Percentiles rank a stretch among this genome's conserved stretches.
Evolutionary conservation across 768 basidiomycete species (phyloP).

Genomic region (Leccinum barrowsii): DNA sequence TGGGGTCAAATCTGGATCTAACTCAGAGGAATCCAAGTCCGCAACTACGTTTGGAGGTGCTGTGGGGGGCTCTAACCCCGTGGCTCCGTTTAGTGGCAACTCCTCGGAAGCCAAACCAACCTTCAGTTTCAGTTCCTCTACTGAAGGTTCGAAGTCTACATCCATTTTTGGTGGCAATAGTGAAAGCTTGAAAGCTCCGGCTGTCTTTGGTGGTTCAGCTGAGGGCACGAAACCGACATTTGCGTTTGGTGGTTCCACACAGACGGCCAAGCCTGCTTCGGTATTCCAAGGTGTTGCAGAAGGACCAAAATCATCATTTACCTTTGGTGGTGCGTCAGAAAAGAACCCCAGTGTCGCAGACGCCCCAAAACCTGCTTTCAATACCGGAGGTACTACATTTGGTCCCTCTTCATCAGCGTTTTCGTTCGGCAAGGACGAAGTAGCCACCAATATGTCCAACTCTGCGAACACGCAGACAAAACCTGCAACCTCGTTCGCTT

Average conservation of each 20-base stretch:
- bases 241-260: constrained; percentile 8
- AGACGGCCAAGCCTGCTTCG: constrained; percentile 2
- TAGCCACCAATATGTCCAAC: background rate
- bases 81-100: constrained; percentile 5
- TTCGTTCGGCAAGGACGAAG: constrained; percentile 18
- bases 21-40: constrained; percentile 16
- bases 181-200: constrained; percentile 2
- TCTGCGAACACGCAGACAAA: constrained; percentile 22
- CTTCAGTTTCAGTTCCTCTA: constrained; percentile 11
- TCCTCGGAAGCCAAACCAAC: constrained; percentile 11
- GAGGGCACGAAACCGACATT: constrained; percentile 9
- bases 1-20: constrained; percentile 13
- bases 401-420: constrained; percentile 9
- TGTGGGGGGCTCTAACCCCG: constrained; percentile 1
- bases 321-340: background rate
- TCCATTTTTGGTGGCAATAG: constrained; percentile 5
- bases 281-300: constrained; percentile 1
- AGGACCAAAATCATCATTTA: constrained; percentile 1
- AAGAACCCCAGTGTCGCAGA: background rate
- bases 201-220: constrained; percentile 2
- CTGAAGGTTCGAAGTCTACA: constrained; percentile 15
- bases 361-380: constrained; percentile 1
- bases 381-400: constrained; percentile 8
- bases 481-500: constrained; percentile 25
- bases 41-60: constrained; percentile 16